Evolutionary conservation across 345 rosid genomes (phyloP).

Genomic region (Crucihimalaya himalaica): DNA sequence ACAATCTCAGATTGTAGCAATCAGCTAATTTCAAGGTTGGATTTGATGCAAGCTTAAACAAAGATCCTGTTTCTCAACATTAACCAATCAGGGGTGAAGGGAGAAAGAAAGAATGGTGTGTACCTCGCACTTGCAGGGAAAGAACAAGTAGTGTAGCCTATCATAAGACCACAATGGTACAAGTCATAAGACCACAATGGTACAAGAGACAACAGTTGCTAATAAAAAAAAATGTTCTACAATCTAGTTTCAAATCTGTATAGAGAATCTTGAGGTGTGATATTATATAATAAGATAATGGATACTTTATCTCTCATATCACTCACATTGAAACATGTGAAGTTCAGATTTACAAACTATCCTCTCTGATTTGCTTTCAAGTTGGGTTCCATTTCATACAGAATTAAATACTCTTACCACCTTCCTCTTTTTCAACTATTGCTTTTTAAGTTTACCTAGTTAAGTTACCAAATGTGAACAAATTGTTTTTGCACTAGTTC

Average conservation of each 20-base stretch:
- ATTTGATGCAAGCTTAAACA: neutral
- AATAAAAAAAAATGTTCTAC: neutral
- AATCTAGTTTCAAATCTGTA: neutral
- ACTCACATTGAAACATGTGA: conserved; percentile 34
- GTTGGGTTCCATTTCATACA: conserved; percentile 10
- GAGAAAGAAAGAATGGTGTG: neutral
- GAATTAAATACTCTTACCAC: neutral
- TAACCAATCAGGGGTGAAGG: neutral
- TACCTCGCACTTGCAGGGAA: conserved; percentile 43
- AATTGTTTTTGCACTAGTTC: neutral
- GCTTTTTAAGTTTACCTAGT: conserved; percentile 8
- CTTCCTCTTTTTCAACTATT: neutral
- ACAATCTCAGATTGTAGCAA: neutral
- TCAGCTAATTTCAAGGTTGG: neutral
- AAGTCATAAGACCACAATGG: conserved; percentile 15
- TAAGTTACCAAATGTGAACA: conserved; percentile 16
- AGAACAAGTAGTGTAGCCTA: conserved; percentile 42
- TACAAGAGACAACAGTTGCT: conserved; percentile 26
- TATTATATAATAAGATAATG: conserved; percentile 17
- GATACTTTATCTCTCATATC: neutral
- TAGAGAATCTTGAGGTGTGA: conserved; percentile 29
- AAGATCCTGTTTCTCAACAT: conserved; percentile 4
- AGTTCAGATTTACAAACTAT: conserved; percentile 10
- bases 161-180: conserved; percentile 19
- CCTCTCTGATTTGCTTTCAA: conserved; percentile 25